These are phyloP conservation scores for Metschnikowia arizonensis DNA, from an alignment of 805 yeast species.

Conservation along the genomic window DNA sequence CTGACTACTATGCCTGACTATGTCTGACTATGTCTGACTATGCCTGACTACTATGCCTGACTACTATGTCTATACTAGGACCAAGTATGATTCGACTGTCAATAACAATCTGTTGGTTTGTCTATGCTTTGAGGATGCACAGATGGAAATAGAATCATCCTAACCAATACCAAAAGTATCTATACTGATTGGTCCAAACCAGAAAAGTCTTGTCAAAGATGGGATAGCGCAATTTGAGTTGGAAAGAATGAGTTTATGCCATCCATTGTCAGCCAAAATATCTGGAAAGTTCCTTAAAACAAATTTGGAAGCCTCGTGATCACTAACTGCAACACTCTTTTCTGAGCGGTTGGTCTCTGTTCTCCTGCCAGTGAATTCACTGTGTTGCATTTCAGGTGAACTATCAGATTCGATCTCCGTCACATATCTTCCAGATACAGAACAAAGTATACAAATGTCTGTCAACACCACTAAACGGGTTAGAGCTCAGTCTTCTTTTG, in stretches of 20 bases:
- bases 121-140: constrained; percentile 58
- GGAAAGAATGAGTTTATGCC: constrained; percentile 71
- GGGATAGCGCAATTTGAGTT: constrained; percentile 60
- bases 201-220: constrained; percentile 52
- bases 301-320: constrained; percentile 14
- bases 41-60: too few relatives aligned
- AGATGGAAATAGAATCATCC: constrained; percentile 48
- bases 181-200: constrained; percentile 57
- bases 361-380: constrained; percentile 11
- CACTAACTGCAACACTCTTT: constrained; percentile 26
- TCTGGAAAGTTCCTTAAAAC: constrained; percentile 50
- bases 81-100: constrained; percentile 48
- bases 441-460: constrained; percentile 84
- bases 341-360: constrained; percentile 24
- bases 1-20: too few relatives aligned
- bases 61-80: too few relatives aligned
- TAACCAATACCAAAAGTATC: constrained; percentile 58
- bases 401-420: constrained; percentile 20
- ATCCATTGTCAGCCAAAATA: constrained; percentile 79
- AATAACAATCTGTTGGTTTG: constrained; percentile 54
- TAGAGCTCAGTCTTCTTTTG: too few relatives aligned
- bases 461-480: too few relatives aligned
- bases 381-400: constrained; percentile 8
- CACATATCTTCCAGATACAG: constrained; percentile 74
- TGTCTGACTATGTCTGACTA: too few relatives aligned